Conservation (phyloP, 495 filamentous ascomycete genomes). For the Tuber indicum region DNA sequence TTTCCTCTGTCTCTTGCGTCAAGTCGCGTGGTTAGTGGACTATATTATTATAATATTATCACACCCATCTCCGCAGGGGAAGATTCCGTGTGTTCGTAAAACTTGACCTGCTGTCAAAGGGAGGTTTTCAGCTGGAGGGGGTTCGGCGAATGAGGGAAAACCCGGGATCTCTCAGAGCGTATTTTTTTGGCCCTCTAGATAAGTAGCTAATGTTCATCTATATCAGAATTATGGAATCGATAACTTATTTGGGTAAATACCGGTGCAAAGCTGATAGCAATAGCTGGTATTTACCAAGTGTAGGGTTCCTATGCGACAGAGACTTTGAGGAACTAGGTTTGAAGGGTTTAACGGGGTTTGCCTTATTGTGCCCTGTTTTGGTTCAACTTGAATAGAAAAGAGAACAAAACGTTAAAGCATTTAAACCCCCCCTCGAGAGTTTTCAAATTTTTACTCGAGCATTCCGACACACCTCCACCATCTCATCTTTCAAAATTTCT, state of each 20-base stretch:
- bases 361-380: not conserved
- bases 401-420: not conserved
- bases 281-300: not conserved
- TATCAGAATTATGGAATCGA: not conserved
- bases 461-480: not conserved
- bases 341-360: not conserved
- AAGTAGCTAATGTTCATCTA: not conserved
- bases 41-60: not conserved
- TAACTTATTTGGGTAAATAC: not conserved
- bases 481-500: not conserved
- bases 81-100: not conserved
- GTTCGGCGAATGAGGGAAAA: not conserved
- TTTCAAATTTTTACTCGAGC: not conserved
- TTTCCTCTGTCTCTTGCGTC: not conserved
- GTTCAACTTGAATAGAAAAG: not conserved
- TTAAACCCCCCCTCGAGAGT: not conserved
- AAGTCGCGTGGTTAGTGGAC: not conserved
- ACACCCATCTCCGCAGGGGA: not conserved
- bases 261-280: not conserved
- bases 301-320: not conserved
- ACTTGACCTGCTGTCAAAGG: not conserved
- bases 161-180: not conserved
- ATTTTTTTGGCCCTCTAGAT: no score
- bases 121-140: not conserved
- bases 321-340: not conserved